A percentile compares a stretch with the other conserved stretches of the same genome.
Evolutionary conservation across 345 rosid species (phyloP).

Genomic region (Hypericum perforatum): DNA sequence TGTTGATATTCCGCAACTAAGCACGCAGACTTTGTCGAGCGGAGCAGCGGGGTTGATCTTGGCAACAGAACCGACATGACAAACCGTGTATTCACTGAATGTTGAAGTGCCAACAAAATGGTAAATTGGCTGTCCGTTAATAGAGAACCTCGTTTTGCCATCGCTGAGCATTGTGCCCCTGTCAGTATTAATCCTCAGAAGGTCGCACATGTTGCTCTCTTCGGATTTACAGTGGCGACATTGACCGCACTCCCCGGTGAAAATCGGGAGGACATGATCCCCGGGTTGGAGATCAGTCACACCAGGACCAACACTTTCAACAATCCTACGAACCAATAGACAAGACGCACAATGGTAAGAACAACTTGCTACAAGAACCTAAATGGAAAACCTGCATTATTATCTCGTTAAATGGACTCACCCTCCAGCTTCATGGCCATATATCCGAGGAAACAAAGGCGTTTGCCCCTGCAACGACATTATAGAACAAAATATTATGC

Average conservation of each 20-base stretch:
- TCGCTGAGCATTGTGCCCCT: conserved; percentile 35
- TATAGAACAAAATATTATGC: too few species aligned
- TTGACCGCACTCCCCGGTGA: conserved; percentile 29
- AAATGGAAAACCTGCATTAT: too few species aligned
- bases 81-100: conserved; percentile 73
- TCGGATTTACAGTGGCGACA: conserved; percentile 23
- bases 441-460: too few species aligned
- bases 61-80: conserved; percentile 60
- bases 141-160: conserved; percentile 60
- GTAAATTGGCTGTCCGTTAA: conserved; percentile 55
- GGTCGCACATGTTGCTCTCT: conserved; percentile 31
- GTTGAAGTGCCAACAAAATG: conserved; percentile 78
- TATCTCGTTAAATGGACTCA: too few species aligned
- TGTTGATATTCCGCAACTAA: conserved; percentile 69
- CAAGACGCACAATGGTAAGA: not conserved
- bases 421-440: too few species aligned
- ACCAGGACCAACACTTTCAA: conserved; percentile 29
- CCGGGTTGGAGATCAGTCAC: conserved; percentile 22
- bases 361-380: not conserved
- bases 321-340: conserved; percentile 9
- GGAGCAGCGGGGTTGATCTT: conserved; percentile 76
- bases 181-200: conserved; percentile 27
- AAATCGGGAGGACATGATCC: conserved; percentile 29
- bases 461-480: too few species aligned
- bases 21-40: conserved; percentile 70